Base-by-base conservation (phyloP, 495 filamentous ascomycete genomes). In the Cercophora sp. region DNA sequence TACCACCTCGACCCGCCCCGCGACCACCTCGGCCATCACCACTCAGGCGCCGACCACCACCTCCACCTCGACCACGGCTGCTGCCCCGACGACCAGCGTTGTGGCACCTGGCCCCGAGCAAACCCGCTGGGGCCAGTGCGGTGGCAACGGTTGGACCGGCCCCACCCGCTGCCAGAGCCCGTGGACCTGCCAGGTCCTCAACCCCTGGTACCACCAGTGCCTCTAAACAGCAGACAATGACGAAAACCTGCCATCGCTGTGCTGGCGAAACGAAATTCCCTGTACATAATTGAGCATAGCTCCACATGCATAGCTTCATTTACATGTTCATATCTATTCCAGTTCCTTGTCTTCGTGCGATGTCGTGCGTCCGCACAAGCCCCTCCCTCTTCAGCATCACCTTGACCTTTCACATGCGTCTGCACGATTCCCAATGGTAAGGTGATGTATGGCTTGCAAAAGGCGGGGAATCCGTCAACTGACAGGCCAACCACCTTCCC, bases 201-300 rank as follows among this genome's bases (percentile, higher is more conserved):
- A 75, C 49, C 47, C 66, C 22, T 77, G 56, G 42, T 76, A 77
- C 54, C 62, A 53, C 29, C 74, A 77, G 61, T 69, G 71, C 45
- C 48, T 73, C 49, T 68, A 61, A 56, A 39, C 37, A 46, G 6
- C 3, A 43, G 36, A 15, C 8, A 18, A 19, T 5, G 22, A 10
- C 16, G 36, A 19, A 18, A 8, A 19, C 16, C n/a, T 6, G 11
- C 11, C 18, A 8, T 34, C 16, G 47, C 15, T 39, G 20, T 31
- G 23, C 2, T 15, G 44, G 26, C 16, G 8, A 27, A 11, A 15
- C 8, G 8, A 20, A 5, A 32, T 9, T 26, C 9, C 41, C 16
- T 44, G 41, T 26, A 18, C 13, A 31, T 29, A 34, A 34, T 46
- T 15, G n/a, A 29, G 8, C 19, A 13, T 4, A n/a, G 8, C 5